Base-by-base conservation (phyloP, 768 basidiomycete species). In the Hemileccinum impolitum region DNA sequence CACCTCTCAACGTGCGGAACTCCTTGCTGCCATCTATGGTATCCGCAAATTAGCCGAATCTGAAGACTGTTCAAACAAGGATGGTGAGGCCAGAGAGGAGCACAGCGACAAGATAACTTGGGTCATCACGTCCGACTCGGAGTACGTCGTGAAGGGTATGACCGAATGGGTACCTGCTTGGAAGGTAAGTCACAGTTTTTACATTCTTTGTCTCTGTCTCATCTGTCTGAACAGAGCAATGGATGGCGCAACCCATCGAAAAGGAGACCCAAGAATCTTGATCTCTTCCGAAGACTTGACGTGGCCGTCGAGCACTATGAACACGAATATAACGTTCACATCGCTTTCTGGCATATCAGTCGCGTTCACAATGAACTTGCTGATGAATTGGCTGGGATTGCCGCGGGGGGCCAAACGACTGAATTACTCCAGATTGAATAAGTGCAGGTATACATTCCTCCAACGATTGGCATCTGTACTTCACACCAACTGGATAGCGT, bases 161-260 rank as follows among this genome's bases (percentile, higher is more conserved):
- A 68, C 70, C 1, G 62, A 72, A 50, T 71, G 66, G 67, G 52
- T 67, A 40, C 67, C 63, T 3, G n/a, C 26, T 26, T 72, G 68
- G 69, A 63, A 64, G 61, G 68, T 64, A 15, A 40, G 42, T 21
- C 15, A 14, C 6, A 7, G 17, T 17, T 4, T 26, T 15, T 1
- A 6, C 11, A 8, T 21, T 3, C 15, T 12, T n/a, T n/a, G n/a
- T 35, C 35, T 26, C 6, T 5, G n/a, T 26, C 30, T 45, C n/a
- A 56, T 31, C 4, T 25, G 2, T 32, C 2, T 12, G 31, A 15
- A 25, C 18, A 50, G 53, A 31, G 12, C 10, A 39, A 53, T 3
- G 46, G 49, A 21, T 59, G 49, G 57, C 51, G 45, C 41, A 51
- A 48, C 30, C 14, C 56, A 1, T 41, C 45, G 3, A 18, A 31